Evolutionary conservation across 495 filamentous ascomycete genomes (phyloP).

Genomic region (Aspergillus nidulans): DNA sequence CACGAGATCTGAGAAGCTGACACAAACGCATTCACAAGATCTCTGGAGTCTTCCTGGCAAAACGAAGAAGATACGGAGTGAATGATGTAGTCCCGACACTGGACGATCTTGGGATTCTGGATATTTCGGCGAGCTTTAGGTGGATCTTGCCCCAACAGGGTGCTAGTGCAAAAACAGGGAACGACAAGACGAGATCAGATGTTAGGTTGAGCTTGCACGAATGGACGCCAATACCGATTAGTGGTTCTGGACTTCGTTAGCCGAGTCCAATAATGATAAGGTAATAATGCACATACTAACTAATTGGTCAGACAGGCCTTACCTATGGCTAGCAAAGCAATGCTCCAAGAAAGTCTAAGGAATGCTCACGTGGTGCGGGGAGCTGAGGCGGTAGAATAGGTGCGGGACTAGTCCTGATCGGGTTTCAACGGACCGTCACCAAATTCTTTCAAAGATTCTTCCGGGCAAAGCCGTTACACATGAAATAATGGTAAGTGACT

Average conservation of each 20-base stretch:
- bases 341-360: neutral
- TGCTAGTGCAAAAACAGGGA: slow-evolving; percentile 2
- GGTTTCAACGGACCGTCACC: neutral
- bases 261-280: neutral
- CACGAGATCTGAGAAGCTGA: slow-evolving; percentile 9
- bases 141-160: slow-evolving; percentile 18
- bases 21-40: slow-evolving; percentile 20
- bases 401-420: neutral
- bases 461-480: too few relatives aligned
- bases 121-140: neutral
- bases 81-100: neutral
- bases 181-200: neutral
- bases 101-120: neutral
- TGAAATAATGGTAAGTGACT: too few relatives aligned
- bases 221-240: neutral
- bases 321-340: too few relatives aligned
- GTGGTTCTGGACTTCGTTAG: neutral
- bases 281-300: neutral
- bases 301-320: too few relatives aligned
- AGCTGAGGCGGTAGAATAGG: slow-evolving; percentile 14
- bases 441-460: neutral
- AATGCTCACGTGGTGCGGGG: slow-evolving; percentile 2
- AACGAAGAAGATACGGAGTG: neutral
- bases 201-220: slow-evolving; percentile 3
- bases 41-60: slow-evolving; percentile 2